Base-by-base conservation (phyloP, 1,284 basidiomycete genomes). In the Leccinum subspadiceum region DNA sequence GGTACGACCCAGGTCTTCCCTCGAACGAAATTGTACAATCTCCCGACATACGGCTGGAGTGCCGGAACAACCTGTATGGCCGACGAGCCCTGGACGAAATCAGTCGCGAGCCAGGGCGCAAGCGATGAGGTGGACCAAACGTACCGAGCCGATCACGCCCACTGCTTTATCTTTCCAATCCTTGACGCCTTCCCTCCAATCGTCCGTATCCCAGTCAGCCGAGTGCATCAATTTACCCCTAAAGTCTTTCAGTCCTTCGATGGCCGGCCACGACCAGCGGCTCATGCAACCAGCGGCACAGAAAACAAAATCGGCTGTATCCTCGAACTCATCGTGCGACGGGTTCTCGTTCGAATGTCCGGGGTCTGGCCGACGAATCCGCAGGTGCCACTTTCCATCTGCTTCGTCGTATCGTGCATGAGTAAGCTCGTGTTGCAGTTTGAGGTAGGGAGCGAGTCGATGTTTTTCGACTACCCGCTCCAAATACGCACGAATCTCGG, bases 61-160 rank as follows among this genome's bases (percentile, higher is more conserved):
- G 84, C 78, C 0, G 86, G 78, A 0, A 88, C 82, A 13, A 87
- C 79, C 65, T 89, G 87, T 31, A 88, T 78, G 3, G 82, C 84
- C n/a, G 84, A 84, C 1, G 85, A 86, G 1, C 86, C 85, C 84
- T 85, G 57, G 10, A 58, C 9, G 12, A 24, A 41, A 17, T 1
- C 46, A 8, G 13, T 9, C 17, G 15, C 24, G 2, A 22, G 8
- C 50, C 10, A 8, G 52, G 13, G 7, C 15, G 2, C 31, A 48
- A 7, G 15, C 26, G 5, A 24, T 4, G 10, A 7, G 10, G 3
- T 46, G 5, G 44, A 20, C 1, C 17, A 20, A 44, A 70, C 81
- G 62, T 67, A 84, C 84, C 15, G 83, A 78, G 15, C 86, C 85
- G 57, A 88, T 83, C 6, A 89, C 80, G 5, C 79, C 86, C 17